Evolutionary conservation across 1,284 basidiomycete genomes (phyloP).

Genomic region (Porogramme epimiltina): DNA sequence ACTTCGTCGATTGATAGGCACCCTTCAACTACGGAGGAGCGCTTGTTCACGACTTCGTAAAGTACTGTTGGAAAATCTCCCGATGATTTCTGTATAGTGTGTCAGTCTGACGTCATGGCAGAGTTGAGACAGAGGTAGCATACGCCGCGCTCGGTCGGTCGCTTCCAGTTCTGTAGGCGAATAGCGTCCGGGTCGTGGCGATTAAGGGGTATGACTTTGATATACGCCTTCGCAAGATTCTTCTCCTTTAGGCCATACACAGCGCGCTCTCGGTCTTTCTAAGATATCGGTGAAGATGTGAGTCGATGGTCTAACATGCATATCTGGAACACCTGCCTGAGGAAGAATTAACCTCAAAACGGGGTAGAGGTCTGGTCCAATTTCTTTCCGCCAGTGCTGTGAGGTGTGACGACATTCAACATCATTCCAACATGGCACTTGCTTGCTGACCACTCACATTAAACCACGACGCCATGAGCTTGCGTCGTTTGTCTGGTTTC

Average conservation of each 20-base stretch:
- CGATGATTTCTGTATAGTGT: conserved; percentile 53
- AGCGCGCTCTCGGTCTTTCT: conserved; percentile 90
- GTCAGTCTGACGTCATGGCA: conserved; percentile 19
- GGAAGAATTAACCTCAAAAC: conserved; percentile 76
- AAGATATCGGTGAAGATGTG: conserved; percentile 31
- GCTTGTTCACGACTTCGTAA: conserved; percentile 81
- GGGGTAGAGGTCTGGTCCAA: conserved; percentile 75
- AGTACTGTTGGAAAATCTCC: conserved; percentile 89
- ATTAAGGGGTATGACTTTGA: conserved; percentile 83
- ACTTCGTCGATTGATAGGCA: conserved; percentile 78
- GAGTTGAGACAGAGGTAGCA: neutral
- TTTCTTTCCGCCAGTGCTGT: conserved; percentile 77
- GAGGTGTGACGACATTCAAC: too few species aligned
- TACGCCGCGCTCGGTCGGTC: conserved; percentile 71
- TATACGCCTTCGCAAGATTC: conserved; percentile 87
- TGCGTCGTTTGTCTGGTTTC: conserved; percentile 69
- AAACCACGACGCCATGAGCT: conserved; percentile 70
- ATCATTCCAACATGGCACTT: too few species aligned
- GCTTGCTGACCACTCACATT: conserved; percentile 65
- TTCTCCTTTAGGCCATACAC: conserved; percentile 93
- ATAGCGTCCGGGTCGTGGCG: conserved; percentile 78
- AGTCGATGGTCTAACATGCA: neutral
- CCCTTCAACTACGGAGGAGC: conserved; percentile 82
- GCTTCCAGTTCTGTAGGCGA: conserved; percentile 88
- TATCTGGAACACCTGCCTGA: conserved; percentile 48